Evolutionary conservation across 345 rosid species (phyloP), one percentile per base, ranked within the genome.

Genomic region (Aquilaria sinensis): DNA sequence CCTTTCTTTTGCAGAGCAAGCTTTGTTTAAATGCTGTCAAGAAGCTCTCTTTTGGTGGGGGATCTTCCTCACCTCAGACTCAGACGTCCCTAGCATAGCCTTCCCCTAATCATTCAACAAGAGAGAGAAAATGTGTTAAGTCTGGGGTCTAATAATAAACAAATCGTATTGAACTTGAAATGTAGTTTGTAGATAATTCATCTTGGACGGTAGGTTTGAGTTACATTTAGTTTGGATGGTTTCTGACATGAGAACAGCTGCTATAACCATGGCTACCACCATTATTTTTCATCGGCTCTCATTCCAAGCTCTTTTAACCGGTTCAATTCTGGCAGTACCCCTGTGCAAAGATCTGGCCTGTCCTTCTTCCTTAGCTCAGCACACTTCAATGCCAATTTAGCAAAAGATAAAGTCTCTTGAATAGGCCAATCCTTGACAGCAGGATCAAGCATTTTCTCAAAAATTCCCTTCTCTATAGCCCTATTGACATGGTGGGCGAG

Each of bases 331-430:
- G 98, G 95, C 46, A 92, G 72, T 56, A 92, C 68, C 29, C 73
- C 84, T 0, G 78, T 80, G 59, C 84, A 83, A 53, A 92, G 96
- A 75, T 80, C 86, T 31, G 98, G 96, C 68, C 96, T 74, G 65
- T 92, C 96, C 75, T 55, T 87, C 74, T 92, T 85, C 63, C 93
- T 85, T 54, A 92, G 76, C 77, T 92, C 96, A 16, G 82, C 81
- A 65, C 96, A 92, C 53, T 62, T 68, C 13, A 85, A 56, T 23
- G 89, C 81, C 65, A 92, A 45, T 70, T 85, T 77, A 31, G 96
- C 96, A 57, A 77, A 89, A 14, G 33, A 34, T 69, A 72, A 34
- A 47, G 91, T 83, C 71, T 84, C 89, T 77, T 85, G 96, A 3
- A 87, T 63, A 12, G 93, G 96, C 96, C 96, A 89, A 57, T 87